Conservation (phyloP, 129 eudicot genomes). For the Silybum marianum region DNA sequence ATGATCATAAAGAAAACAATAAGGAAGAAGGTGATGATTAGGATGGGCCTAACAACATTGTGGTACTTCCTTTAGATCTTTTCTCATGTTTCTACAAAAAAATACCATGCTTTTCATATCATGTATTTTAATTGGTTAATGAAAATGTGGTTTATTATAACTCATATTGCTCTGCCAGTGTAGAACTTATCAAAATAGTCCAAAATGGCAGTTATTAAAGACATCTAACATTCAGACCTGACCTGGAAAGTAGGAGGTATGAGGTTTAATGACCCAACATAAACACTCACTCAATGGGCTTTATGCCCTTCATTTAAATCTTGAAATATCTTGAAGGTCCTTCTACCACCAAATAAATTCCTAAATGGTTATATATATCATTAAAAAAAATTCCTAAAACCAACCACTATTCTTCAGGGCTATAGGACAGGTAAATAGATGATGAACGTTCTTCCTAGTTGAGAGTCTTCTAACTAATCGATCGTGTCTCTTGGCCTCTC, state of each 20-base stretch:
- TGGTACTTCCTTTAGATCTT: background rate
- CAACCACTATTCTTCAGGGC: too few species aligned
- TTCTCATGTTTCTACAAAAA: background rate
- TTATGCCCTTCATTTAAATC: background rate
- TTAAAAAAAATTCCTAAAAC: too few species aligned
- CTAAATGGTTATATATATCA: background rate
- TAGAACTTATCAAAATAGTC: background rate
- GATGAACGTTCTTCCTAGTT: background rate
- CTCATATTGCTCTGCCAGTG: background rate
- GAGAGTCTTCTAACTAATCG: background rate
- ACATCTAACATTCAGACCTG: background rate
- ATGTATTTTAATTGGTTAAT: background rate
- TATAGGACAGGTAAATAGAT: too few species aligned
- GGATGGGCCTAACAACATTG: background rate
- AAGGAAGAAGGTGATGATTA: background rate
- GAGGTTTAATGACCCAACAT: background rate
- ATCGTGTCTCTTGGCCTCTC: background rate
- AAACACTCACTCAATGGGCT: background rate
- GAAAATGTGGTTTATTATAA: background rate
- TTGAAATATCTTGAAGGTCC: background rate
- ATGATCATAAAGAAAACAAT: too few species aligned
- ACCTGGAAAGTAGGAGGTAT: background rate
- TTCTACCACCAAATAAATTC: background rate
- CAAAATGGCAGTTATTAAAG: background rate
- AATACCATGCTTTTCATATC: too few species aligned